Conservation (phyloP, 176 grass and related monocot genomes). For the Tillandsia leiboldiana region DNA sequence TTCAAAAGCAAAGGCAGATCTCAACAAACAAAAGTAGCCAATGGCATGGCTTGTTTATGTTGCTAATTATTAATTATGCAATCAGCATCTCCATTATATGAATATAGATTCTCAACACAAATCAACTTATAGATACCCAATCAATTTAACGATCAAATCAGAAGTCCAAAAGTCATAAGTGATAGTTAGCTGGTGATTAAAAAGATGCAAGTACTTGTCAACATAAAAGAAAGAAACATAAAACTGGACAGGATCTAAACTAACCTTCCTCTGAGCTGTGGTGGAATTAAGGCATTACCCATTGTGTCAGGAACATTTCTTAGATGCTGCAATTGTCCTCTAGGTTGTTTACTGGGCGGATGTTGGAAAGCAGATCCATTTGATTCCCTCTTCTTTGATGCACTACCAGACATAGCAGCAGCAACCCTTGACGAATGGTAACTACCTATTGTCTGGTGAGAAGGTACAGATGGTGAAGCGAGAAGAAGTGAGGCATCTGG, state of each 20-base stretch:
- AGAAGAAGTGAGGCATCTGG: slow-evolving; percentile 63
- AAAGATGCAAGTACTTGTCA: not conserved
- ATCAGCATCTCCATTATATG: no score
- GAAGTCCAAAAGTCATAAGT: no score
- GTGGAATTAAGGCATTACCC: slow-evolving; percentile 44
- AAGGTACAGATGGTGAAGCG: slow-evolving; percentile 21
- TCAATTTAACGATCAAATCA: no score
- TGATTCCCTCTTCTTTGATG: slow-evolving; percentile 75
- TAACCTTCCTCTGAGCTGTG: slow-evolving; percentile 84
- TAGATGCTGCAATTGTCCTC: slow-evolving; percentile 33
- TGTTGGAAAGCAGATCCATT: slow-evolving; percentile 45
- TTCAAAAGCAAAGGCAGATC: no score
- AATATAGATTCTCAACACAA: no score
- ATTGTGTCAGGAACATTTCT: slow-evolving; percentile 31
- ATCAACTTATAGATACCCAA: no score
- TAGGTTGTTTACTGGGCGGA: slow-evolving; percentile 47
- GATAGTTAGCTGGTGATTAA: no score
- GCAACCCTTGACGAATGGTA: slow-evolving; percentile 27
- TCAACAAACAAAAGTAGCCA: not conserved
- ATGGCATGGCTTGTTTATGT: no score
- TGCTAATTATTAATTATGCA: no score
- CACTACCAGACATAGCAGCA: slow-evolving; percentile 28
- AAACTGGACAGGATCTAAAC: slow-evolving; percentile 12
- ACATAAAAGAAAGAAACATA: not conserved
- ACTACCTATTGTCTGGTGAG: slow-evolving; percentile 13